Evolutionary conservation across 768 basidiomycete genomes (phyloP).

Genomic region (Tricholomella constricta): DNA sequence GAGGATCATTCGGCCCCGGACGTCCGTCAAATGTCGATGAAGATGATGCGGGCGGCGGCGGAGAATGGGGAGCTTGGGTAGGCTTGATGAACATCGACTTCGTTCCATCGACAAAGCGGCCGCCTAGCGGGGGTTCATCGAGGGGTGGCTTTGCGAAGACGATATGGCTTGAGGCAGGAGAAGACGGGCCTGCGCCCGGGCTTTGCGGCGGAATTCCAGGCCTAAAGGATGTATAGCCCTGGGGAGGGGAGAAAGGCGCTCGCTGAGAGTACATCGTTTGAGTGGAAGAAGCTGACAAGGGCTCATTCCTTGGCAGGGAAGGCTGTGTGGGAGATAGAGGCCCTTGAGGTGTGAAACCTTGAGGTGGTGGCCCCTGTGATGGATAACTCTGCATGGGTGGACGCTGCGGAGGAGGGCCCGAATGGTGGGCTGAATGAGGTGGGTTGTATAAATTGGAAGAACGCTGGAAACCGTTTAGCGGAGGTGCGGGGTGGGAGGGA

Average conservation of each 20-base stretch:
- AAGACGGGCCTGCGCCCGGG: constrained; percentile 59
- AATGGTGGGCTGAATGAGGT: constrained; percentile 32
- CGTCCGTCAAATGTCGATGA: constrained; percentile 35
- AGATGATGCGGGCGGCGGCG: constrained; percentile 35
- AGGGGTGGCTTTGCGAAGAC: constrained; percentile 29
- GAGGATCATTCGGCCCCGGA: constrained; percentile 26
- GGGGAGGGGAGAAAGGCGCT: constrained; percentile 20
- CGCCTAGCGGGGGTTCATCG: constrained; percentile 58
- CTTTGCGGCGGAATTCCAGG: constrained; percentile 43
- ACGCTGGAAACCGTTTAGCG: constrained; percentile 36
- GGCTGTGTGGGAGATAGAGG: constrained; percentile 22
- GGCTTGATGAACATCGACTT: constrained; percentile 79
- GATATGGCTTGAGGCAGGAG: constrained; percentile 34
- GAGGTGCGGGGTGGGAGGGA: constrained; percentile 26
- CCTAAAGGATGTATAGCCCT: constrained; percentile 14
- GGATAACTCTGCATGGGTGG: constrained; percentile 22
- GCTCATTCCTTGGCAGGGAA: constrained; percentile 28
- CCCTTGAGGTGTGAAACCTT: constrained; percentile 13
- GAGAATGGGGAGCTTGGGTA: constrained; percentile 37
- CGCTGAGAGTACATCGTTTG: constrained; percentile 25
- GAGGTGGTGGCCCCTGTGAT: constrained; percentile 26
- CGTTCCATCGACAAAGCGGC: constrained; percentile 71
- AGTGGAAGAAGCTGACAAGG: constrained; percentile 29
- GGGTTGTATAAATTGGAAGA: constrained; percentile 27
- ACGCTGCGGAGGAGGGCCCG: constrained; percentile 26